These are phyloP conservation scores for Deakozyma indianensis DNA, from an alignment of 805 yeast species.

Conservation along the genomic window DNA sequence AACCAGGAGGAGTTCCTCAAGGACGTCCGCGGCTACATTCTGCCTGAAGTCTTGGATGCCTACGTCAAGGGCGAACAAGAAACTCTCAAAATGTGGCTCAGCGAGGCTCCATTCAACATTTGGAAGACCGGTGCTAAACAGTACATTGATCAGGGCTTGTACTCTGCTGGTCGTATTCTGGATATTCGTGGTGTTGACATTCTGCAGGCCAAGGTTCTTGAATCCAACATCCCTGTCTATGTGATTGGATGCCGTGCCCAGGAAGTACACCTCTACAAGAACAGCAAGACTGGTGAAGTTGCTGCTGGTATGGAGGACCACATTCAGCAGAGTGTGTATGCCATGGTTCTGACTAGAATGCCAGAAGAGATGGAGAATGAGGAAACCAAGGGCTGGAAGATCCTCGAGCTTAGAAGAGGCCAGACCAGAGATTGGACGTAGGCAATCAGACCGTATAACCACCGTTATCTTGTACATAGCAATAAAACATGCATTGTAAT, in stretches of 20 bases:
- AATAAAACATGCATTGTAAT: no score
- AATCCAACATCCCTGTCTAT: conserved; percentile 81
- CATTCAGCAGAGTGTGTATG: conserved; percentile 85
- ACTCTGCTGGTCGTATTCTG: conserved; percentile 79
- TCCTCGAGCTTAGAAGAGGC: conserved; percentile 87
- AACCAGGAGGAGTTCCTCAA: conserved; percentile 61
- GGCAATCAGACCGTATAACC: no score
- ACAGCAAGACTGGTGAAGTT: conserved; percentile 80
- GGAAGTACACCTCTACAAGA: conserved; percentile 81
- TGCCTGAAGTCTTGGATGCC: conserved; percentile 93
- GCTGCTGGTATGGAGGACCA: conserved; percentile 95
- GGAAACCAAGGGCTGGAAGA: conserved; percentile 95
- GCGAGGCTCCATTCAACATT: conserved; percentile 93
- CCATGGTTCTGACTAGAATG: conserved; percentile 85
- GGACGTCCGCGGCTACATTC: conserved; percentile 78
- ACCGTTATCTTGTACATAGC: no score
- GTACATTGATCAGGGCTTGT: conserved; percentile 77
- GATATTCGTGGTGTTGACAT: conserved; percentile 94
- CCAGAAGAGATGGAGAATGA: conserved; percentile 84
- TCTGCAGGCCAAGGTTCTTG: conserved; percentile 73
- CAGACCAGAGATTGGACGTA: conserved; percentile 72
- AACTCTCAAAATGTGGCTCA: conserved; percentile 76
- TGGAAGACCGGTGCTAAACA: conserved; percentile 90
- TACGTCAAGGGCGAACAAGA: conserved; percentile 82
- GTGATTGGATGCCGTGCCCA: conserved; percentile 95